phyloP scores from a whole-genome alignment of 2,329 filamentous ascomycete genomes.

The Fusarium caatingaense region DNA sequence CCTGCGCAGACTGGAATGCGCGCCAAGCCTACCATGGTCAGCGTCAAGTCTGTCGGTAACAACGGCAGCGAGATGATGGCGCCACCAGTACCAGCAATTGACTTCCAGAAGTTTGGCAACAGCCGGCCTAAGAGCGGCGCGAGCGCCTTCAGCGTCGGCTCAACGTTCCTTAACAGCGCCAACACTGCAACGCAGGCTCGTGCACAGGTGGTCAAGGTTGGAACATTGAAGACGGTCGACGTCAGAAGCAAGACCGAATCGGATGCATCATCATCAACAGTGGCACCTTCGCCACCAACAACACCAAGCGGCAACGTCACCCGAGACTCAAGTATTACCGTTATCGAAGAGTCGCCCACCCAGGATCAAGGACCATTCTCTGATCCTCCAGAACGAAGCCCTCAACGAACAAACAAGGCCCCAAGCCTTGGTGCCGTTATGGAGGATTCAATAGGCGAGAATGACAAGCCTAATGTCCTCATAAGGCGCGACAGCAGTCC shows the following conservation, averaged over 20 bases:
- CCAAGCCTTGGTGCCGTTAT: constrained; percentile 66
- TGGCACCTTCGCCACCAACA: constrained; percentile 36
- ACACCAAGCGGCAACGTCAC: constrained; percentile 40
- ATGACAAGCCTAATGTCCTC: constrained; percentile 47
- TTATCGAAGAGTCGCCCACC: constrained; percentile 62
- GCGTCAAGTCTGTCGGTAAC: constrained; percentile 79
- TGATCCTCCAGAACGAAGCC: constrained; percentile 60
- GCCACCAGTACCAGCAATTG: constrained; percentile 79
- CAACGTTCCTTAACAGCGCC: constrained; percentile 74
- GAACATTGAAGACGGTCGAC: constrained; percentile 61
- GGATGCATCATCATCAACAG: constrained; percentile 43
- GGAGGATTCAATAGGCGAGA: constrained; percentile 59
- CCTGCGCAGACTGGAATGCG: constrained; percentile 89
- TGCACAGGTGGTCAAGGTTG: constrained; percentile 71
- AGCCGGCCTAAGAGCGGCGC: constrained; percentile 64
- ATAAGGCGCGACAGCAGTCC: constrained; percentile 57
- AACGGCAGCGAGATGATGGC: constrained; percentile 64
- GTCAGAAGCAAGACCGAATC: constrained; percentile 54
- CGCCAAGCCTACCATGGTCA: constrained; percentile 91
- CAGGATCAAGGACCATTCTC: constrained; percentile 69
- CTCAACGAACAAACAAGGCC: constrained; percentile 50
- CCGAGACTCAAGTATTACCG: constrained; percentile 59
- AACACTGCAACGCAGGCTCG: constrained; percentile 68
- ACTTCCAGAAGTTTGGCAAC: constrained; percentile 68
- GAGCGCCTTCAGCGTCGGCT: constrained; percentile 74